Conservation (phyloP, 805 yeast genomes). For the Tetrapisispora namnaoensis region DNA sequence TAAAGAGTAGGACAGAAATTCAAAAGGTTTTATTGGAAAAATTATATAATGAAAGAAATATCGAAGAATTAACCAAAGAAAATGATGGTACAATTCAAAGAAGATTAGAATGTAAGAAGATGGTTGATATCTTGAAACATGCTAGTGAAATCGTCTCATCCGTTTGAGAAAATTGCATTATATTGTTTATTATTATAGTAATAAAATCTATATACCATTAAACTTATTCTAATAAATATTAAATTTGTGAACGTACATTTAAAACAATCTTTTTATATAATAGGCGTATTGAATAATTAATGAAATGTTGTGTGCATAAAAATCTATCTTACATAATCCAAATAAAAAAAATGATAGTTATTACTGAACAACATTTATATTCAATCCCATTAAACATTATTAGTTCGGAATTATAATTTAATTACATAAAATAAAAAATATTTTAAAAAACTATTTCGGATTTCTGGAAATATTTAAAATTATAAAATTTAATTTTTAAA, state of each 20-base stretch:
- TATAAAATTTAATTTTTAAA: no score
- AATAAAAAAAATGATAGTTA: no score
- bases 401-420: no score
- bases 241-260: background rate
- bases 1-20: slow-evolving; percentile 72
- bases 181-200: background rate
- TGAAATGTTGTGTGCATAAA: no score
- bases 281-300: no score
- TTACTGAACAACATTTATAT: no score
- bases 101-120: slow-evolving; percentile 87
- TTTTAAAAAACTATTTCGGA: no score
- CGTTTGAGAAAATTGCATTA: slow-evolving; percentile 15
- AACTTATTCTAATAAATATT: background rate
- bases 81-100: slow-evolving; percentile 87
- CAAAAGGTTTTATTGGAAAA: slow-evolving; percentile 85
- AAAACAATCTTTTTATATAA: no score
- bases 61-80: slow-evolving; percentile 76
- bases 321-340: no score
- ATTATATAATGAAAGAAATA: slow-evolving; percentile 58
- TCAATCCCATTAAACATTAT: no score
- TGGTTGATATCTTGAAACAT: slow-evolving; percentile 85
- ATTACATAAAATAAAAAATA: no score
- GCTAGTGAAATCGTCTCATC: slow-evolving; percentile 79
- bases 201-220: background rate
- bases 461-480: no score